Conservation (phyloP, 2,329 filamentous ascomycete genomes). For the Fusarium xyrophilum region DNA sequence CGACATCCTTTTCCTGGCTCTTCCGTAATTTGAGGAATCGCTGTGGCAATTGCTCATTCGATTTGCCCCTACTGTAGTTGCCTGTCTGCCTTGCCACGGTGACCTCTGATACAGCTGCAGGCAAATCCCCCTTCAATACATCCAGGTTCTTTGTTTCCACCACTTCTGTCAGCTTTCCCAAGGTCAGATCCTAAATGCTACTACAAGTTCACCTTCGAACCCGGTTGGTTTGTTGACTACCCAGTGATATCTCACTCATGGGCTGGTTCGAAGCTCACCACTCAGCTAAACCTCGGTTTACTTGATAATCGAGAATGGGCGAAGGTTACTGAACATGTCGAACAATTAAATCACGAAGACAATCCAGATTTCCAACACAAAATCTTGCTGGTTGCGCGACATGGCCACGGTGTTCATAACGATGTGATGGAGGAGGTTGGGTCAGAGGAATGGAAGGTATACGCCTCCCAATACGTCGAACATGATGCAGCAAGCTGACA, state of each 20-base stretch:
- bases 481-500: background rate
- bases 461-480: background rate
- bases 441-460: background rate
- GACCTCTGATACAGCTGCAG: background rate
- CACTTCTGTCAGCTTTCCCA: background rate
- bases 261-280: background rate
- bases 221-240: background rate
- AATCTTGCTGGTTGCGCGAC: background rate
- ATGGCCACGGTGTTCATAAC: background rate
- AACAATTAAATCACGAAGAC: background rate
- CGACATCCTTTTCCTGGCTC: background rate
- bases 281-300: background rate
- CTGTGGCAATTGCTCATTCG: too few relatives aligned
- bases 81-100: background rate
- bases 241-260: background rate
- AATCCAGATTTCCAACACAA: background rate
- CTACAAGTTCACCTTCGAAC: background rate
- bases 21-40: background rate
- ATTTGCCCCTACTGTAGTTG: fast-evolving
- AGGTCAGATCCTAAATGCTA: background rate
- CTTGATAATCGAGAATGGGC: background rate
- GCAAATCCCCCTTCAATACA: background rate
- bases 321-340: background rate
- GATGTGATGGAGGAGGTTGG: background rate
- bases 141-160: too few relatives aligned